Evolutionary conservation across 768 basidiomycete species (phyloP), one percentile per base, ranked within the genome.

Genomic region (Amanita brunnescens): DNA sequence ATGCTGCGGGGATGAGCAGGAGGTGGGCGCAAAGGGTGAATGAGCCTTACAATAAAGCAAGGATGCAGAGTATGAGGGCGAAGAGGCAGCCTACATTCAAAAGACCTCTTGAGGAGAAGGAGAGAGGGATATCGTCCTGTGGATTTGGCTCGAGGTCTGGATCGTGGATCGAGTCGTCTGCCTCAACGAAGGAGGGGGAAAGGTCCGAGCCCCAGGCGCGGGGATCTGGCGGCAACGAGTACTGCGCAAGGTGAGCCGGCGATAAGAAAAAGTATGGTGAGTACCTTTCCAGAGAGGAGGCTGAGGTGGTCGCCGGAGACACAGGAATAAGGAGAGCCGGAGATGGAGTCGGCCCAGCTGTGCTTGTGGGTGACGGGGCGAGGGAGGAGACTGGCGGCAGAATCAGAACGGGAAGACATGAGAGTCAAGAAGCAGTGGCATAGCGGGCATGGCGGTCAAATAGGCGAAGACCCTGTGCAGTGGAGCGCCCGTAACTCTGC

Each of bases 111-210:
- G 70, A 61, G 13, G 80, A 79, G 58, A 80, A 73, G 47, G 75
- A 66, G 52, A 76, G 67, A 14, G 67, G 71, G 46, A 68, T 65
- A 52, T 38, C 57, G 43, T 67, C 64, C 26, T 61, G 60, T 16
- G 65, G 61, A 56, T 56, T 59, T 29, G 56, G 53, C 6, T 60
- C 54, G 26, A 59, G 60, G 46, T 80, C 73, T 24, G 87, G 87
- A 55, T 87, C 78, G 62, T 90, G 87, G 16, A 90, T 68, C 41
- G 78, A 77, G 62, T 90, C 87, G 61, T 89, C 87, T 5, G 78
- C 62, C 56, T 90, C 87, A 20, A 75, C 67, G 37, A 71, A 55
- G 60, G 79, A 75, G 4, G 72, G 69, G 18, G 74, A 78, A 35
- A 85, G 59, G 59, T 78, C 75, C 18, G 76, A 75, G 18, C 83